phyloP scores from a whole-genome alignment of 2,329 filamentous ascomycete species.

The Metarhizium album region DNA sequence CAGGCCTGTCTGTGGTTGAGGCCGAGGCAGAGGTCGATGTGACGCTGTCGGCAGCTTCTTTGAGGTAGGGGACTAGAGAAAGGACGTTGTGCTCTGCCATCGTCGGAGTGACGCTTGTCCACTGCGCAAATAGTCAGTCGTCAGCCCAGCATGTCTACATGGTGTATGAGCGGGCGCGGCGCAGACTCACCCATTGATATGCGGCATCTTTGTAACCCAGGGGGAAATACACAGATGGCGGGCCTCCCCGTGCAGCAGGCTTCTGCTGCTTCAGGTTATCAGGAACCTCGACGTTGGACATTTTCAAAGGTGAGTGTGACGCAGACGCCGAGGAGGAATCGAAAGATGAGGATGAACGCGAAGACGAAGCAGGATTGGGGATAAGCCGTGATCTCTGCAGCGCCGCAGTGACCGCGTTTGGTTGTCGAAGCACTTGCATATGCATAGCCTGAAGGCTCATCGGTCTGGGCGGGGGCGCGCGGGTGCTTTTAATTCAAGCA shows the following conservation, averaged over 20 bases:
- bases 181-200: conserved; percentile 66
- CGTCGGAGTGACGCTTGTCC: conserved; percentile 72
- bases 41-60: conserved; percentile 61
- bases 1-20: conserved; percentile 38
- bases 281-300: conserved; percentile 21
- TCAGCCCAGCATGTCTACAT: neutral
- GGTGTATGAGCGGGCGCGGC: neutral
- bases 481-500: neutral
- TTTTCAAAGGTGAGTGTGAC: conserved; percentile 14
- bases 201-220: conserved; percentile 86
- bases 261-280: conserved; percentile 17
- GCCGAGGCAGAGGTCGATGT: conserved; percentile 26
- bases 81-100: conserved; percentile 83
- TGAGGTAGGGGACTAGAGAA: conserved; percentile 72
- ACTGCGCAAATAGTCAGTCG: conserved; percentile 37
- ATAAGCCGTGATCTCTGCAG: neutral
- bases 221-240: conserved; percentile 53
- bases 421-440: neutral
- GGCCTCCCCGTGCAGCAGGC: conserved; percentile 11
- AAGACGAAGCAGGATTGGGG: conserved; percentile 4
- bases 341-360: conserved; percentile 7
- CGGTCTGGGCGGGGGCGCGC: neutral
- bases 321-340: conserved; percentile 4
- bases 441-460: neutral
- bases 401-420: neutral